Evolutionary conservation across 345 rosid species (phyloP).

Genomic region (Salix viminalis): DNA sequence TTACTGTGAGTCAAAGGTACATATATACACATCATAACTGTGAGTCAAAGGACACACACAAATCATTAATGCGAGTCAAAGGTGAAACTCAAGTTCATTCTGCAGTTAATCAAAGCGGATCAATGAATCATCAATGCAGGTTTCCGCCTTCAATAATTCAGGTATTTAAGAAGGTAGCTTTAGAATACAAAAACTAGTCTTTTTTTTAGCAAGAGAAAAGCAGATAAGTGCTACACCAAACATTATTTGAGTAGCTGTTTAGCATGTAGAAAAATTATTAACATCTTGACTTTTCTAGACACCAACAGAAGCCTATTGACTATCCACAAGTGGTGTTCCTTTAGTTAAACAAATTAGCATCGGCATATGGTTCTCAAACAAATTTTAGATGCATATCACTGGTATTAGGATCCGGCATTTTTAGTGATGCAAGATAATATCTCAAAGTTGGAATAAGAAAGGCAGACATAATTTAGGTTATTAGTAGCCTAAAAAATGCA

Average conservation of each 20-base stretch:
- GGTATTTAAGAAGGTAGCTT: not conserved
- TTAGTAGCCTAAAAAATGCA: not conserved
- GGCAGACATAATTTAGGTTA: too few relatives aligned
- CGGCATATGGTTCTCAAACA: not conserved
- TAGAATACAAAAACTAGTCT: not conserved
- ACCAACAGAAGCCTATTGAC: not conserved
- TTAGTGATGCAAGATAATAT: not conserved
- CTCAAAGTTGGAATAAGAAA: not conserved
- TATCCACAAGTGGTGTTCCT: too few relatives aligned
- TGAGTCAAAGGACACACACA: too few relatives aligned
- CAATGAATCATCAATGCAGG: not conserved
- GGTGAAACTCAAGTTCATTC: too few relatives aligned
- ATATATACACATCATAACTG: not conserved
- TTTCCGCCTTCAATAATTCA: not conserved
- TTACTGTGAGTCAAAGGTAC: too few relatives aligned
- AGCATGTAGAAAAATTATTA: not conserved
- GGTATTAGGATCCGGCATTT: not conserved
- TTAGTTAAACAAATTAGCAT: not conserved
- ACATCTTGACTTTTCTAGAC: not conserved
- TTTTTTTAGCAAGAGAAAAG: not conserved
- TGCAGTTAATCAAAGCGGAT: not conserved
- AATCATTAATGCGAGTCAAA: too few relatives aligned
- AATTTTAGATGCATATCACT: not conserved
- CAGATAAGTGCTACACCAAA: not conserved
- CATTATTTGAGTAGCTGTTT: not conserved